Base-by-base conservation (phyloP, 148 eudicot species). In the Tetragonia tetragonoides region DNA sequence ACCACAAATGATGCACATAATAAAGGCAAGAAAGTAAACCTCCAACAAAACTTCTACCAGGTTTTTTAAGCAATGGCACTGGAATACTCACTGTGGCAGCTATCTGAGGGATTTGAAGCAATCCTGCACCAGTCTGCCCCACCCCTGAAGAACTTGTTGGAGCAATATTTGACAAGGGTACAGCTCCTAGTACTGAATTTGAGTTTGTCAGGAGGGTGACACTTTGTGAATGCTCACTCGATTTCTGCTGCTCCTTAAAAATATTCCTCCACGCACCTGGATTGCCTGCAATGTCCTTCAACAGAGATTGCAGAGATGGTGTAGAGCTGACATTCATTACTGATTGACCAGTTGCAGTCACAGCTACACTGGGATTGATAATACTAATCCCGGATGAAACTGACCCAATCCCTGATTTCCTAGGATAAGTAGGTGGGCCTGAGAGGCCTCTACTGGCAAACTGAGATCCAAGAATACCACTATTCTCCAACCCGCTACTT, bases 231-330 rank as follows among this genome's bases (percentile, higher is more conserved):
- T 87, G 82, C 68, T 83, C 89, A 78, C 65, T 83, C 47, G 85
- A 77, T 76, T 85, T 91, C 74, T 85, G 86, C 66, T 88, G 93
- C 83, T 89, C 96, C 72, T 87, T 89, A 12, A 95, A 78, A 73
- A 91, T 74, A 84, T 86, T 87, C 81, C 86, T 85, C 92, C 85
- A 95, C 72, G 84, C 83, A 6, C 87, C 74, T 74, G 97, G 92
- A 84, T 93, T 91, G 74, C 83, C 89, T 67, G 89, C 87, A 60
- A 91, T 85, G 79, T 87, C 90, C 77, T 87, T 93, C 83, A 95
- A 77, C 47, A 96, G 75, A 75, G 98, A 89, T 40, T 89, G 89
- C 83, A 93, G 82, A 39, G 97, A 86, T 72, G 88, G 42, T 8
- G 89, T 47, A 21, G 85, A 68, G 81, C 69, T 81, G 73, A 78